Evolutionary conservation across 1,284 basidiomycete species (phyloP).

Genomic region (Tranzscheliella williamsii): DNA sequence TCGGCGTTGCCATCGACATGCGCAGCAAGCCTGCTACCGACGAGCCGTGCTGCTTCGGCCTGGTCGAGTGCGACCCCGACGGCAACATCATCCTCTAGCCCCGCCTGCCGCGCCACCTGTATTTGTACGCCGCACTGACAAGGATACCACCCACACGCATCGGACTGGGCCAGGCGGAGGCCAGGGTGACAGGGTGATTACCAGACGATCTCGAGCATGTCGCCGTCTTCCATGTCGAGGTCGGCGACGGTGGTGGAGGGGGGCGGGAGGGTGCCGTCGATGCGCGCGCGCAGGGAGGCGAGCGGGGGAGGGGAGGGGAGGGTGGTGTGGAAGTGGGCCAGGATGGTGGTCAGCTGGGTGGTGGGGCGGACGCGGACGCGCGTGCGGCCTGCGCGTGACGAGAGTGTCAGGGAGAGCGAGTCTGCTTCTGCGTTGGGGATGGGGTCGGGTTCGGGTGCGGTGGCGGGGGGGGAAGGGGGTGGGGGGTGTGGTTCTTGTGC

Average conservation of each 20-base stretch:
- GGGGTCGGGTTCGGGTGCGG: too few species aligned
- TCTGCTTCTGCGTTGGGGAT: constrained; percentile 1
- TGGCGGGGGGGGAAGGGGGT: too few species aligned
- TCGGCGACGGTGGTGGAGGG: constrained; percentile 11
- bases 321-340: constrained; percentile 27
- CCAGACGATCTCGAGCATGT: constrained; percentile 20
- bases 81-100: constrained; percentile 27
- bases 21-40: background rate
- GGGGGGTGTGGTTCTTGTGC: too few species aligned
- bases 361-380: constrained; percentile 34
- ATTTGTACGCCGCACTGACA: background rate
- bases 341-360: constrained; percentile 25
- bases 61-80: constrained; percentile 27
- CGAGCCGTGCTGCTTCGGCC: constrained; percentile 29
- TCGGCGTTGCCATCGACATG: constrained; percentile 1
- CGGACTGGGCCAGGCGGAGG: too few species aligned
- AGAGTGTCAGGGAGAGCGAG: constrained; percentile 25
- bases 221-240: constrained; percentile 36
- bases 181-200: constrained; percentile 1
- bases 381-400: constrained; percentile 14
- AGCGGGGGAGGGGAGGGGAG: background rate
- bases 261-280: constrained; percentile 28
- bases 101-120: too few species aligned
- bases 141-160: too few species aligned
- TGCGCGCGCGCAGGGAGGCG: constrained; percentile 3